Evolutionary conservation across 2,329 filamentous ascomycete genomes (phyloP).

Genomic region (Fusarium sp.): DNA sequence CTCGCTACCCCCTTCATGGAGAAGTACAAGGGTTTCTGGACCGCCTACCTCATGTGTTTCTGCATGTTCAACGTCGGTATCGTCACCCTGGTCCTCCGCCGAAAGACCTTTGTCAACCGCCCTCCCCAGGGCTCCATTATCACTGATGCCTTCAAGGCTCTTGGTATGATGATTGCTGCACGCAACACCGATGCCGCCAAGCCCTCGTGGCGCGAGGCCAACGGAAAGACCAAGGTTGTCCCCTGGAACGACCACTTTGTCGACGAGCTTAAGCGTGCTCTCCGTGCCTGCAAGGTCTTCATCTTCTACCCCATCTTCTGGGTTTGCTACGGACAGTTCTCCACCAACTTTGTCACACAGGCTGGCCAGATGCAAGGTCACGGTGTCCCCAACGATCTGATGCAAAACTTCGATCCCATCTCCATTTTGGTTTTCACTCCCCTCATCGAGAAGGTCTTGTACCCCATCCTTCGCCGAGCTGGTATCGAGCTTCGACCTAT

Average conservation of each 20-base stretch:
- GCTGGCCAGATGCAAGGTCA: constrained; percentile 65
- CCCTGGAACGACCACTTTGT: constrained; percentile 76
- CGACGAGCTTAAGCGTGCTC: constrained; percentile 73
- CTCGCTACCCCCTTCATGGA: constrained; percentile 76
- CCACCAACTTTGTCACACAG: constrained; percentile 73
- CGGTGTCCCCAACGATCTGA: constrained; percentile 75
- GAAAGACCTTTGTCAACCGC: constrained; percentile 60
- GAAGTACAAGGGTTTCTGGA: constrained; percentile 73
- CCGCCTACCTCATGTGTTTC: constrained; percentile 66
- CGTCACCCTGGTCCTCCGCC: constrained; percentile 57
- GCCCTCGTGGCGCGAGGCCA: constrained; percentile 68
- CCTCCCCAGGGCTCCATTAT: constrained; percentile 70
- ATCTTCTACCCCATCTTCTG: constrained; percentile 73
- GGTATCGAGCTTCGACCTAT: constrained; percentile 71
- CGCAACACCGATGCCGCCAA: constrained; percentile 69
- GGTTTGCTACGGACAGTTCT: constrained; percentile 75
- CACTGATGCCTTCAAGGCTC: constrained; percentile 67
- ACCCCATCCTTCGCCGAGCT: constrained; percentile 66
- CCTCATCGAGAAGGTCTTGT: constrained; percentile 67
- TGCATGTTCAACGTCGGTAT: constrained; percentile 71
- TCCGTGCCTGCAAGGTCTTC: constrained; percentile 77
- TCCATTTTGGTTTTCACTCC: constrained; percentile 74
- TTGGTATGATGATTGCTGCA: constrained; percentile 51
- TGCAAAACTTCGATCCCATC: constrained; percentile 74
- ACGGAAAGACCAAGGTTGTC: constrained; percentile 53